These are phyloP conservation scores for Aureobasidium sp. DNA, from an alignment of 2,329 filamentous ascomycete species.

Conservation along the genomic window DNA sequence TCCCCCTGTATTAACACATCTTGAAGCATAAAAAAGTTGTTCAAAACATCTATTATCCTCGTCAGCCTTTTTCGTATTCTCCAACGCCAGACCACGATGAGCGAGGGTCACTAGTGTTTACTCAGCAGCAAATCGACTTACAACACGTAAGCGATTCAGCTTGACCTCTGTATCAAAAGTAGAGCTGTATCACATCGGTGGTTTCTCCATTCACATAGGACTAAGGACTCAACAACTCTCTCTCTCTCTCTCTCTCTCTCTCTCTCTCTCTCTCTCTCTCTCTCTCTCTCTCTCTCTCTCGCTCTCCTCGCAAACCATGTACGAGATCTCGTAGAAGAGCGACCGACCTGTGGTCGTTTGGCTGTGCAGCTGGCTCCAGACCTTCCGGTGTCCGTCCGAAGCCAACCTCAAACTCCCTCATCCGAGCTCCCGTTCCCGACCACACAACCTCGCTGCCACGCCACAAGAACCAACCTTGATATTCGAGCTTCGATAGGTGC, in stretches of 20 bases:
- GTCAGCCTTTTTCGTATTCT: too few species aligned
- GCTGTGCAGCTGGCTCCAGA: background rate
- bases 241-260: too few species aligned
- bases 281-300: too few species aligned
- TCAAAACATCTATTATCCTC: background rate
- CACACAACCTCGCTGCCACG: background rate
- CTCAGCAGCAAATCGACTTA: too few species aligned
- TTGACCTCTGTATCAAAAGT: too few species aligned
- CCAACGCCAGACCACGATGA: too few species aligned
- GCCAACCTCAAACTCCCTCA: background rate
- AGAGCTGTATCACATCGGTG: too few species aligned
- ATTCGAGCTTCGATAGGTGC: background rate
- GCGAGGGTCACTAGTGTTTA: too few species aligned
- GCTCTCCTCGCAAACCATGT: background rate
- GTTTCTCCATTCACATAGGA: background rate
- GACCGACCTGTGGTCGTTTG: background rate
- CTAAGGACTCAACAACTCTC: background rate
- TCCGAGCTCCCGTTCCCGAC: background rate
- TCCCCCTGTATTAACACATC: slow-evolving; percentile 1
- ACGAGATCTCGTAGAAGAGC: background rate
- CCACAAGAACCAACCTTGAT: background rate
- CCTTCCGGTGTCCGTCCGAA: background rate
- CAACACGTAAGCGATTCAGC: too few species aligned
- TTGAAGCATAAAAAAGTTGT: background rate
- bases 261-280: too few species aligned